Evolutionary conservation across 1,284 basidiomycete genomes (phyloP), one percentile per base, ranked within the genome.

Genomic region (Paramarasmius palmivorus): DNA sequence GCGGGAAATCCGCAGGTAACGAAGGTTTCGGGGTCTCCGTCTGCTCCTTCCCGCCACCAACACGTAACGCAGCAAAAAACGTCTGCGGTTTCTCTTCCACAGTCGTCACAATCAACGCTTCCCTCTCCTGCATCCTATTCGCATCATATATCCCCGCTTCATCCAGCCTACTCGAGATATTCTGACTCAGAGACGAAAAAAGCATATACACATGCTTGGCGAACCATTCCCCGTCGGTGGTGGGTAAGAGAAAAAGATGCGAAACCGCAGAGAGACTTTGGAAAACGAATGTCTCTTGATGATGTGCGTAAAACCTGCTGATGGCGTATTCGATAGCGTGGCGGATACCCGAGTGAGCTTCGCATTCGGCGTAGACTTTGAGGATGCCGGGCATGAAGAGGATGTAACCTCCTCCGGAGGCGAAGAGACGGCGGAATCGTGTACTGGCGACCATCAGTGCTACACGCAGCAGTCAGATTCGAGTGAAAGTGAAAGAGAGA

Each of bases 271-370:
- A 86, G 52, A 92, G 72, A 26, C 80, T 80, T 64, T 92, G 90
- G 65, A 90, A 92, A 38, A 91, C 74, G 62, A 92, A 92, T 0
- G 83, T 77, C 47, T 92, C 88, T 57, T 82, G 77, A 63, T 93
- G 90, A 2, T 90, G 75, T 3, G 88, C 84, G 59, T 86, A 89
- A 69, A 92, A 92, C 7, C 88, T 81, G 60, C 81, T 83, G 52
- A 81, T 69, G 2, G 86, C 80, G 61, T 90, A 91, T 65, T 92
- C 86, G 53, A 93, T 84, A 23, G 88, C 84, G 34, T 77, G 73
- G 48, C 78, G 76, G 47, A 91, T 84, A 2, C 82, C 82, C 2
- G 68, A 62, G 57, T 84, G 73, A 12, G 69, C 64, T 39, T 83
- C 77, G 1, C 78, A 76, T 59, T 86, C 81, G 6, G 81, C 74